Conservation (phyloP, 768 basidiomycete species). For the Suillus discolor region DNA sequence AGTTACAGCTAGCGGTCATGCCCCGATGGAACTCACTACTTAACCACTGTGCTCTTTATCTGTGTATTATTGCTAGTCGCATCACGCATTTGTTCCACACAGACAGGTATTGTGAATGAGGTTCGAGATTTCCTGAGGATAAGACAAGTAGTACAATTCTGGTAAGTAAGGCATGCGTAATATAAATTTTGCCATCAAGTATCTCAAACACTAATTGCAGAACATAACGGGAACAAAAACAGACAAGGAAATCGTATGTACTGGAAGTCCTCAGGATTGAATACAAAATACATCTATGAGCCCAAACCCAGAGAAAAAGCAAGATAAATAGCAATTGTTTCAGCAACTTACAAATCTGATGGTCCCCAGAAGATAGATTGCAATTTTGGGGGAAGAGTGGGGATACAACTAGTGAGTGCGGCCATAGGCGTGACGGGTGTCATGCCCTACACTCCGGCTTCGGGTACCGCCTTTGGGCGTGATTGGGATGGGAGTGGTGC, state of each 20-base stretch:
- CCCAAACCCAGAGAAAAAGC: slow-evolving; percentile 1
- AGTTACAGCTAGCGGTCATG: slow-evolving; percentile 29
- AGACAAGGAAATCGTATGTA: neutral
- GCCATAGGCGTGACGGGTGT: slow-evolving; percentile 17
- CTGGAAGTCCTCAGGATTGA: neutral
- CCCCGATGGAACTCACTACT: slow-evolving; percentile 31
- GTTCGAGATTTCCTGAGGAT: slow-evolving; percentile 7
- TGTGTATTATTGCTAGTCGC: neutral
- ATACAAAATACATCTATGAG: slow-evolving; percentile 21
- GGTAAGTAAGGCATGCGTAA: slow-evolving; percentile 8
- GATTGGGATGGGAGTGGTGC: slow-evolving; percentile 27
- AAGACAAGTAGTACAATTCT: slow-evolving; percentile 10
- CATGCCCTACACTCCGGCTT: slow-evolving; percentile 31
- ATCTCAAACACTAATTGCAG: neutral
- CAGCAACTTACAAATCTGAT: slow-evolving; percentile 22
- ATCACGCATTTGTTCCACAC: neutral
- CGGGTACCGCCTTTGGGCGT: slow-evolving; percentile 22
- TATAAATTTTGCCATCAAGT: slow-evolving; percentile 6
- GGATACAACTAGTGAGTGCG: slow-evolving; percentile 17
- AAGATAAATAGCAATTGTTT: slow-evolving; percentile 6
- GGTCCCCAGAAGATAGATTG: neutral
- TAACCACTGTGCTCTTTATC: slow-evolving; percentile 10
- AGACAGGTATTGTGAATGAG: neutral
- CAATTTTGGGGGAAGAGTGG: neutral
- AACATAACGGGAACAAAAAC: neutral